A percentile compares a stretch with the other conserved stretches of the same genome.
These are phyloP conservation scores for Oropetium thomaeum DNA, from an alignment of 176 grass and related monocot species.

Conservation along the genomic window DNA sequence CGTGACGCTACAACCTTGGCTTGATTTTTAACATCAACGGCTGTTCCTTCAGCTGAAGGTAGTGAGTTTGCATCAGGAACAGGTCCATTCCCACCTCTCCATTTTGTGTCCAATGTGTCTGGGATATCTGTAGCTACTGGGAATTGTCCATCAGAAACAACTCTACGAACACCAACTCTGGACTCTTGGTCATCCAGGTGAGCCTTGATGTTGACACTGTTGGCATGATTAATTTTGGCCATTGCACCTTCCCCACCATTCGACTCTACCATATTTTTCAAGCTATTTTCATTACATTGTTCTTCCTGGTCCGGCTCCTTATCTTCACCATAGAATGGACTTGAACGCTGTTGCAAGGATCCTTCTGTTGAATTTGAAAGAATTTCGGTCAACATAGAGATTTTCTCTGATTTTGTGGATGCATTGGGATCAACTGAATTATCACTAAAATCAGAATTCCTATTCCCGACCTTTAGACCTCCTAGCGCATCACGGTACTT, in stretches of 20 bases:
- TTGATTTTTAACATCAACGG: conserved; percentile 42
- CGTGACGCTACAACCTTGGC: conserved; percentile 30
- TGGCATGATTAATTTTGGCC: conserved; percentile 39
- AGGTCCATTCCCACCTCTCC: conserved; percentile 72
- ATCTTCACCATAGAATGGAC: conserved; percentile 25
- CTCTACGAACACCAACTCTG: conserved; percentile 41
- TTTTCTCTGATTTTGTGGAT: conserved; percentile 41
- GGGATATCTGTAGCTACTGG: conserved; percentile 61
- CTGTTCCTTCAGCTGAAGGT: conserved; percentile 33
- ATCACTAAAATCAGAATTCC: conserved; percentile 39
- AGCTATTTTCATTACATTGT: conserved; percentile 35
- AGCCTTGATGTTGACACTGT: conserved; percentile 41
- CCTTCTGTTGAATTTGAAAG: conserved; percentile 37
- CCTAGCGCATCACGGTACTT: conserved; percentile 40
- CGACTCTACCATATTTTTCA: conserved; percentile 11
- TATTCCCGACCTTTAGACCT: conserved; percentile 46
- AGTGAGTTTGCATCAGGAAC: conserved; percentile 51
- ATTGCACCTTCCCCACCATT: conserved; percentile 23
- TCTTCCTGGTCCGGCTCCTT: conserved; percentile 18
- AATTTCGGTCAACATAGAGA: conserved; percentile 30
- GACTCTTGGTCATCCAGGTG: conserved; percentile 46
- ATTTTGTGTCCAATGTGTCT: conserved; percentile 84
- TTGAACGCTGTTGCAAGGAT: conserved; percentile 12
- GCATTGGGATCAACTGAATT: conserved; percentile 29
- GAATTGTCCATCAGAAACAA: conserved; percentile 75